Percentiles rank a stretch among this genome's conserved stretches.
phyloP scores from a whole-genome alignment of 2,329 filamentous ascomycete genomes.

The Fusarium praegraminearum region DNA sequence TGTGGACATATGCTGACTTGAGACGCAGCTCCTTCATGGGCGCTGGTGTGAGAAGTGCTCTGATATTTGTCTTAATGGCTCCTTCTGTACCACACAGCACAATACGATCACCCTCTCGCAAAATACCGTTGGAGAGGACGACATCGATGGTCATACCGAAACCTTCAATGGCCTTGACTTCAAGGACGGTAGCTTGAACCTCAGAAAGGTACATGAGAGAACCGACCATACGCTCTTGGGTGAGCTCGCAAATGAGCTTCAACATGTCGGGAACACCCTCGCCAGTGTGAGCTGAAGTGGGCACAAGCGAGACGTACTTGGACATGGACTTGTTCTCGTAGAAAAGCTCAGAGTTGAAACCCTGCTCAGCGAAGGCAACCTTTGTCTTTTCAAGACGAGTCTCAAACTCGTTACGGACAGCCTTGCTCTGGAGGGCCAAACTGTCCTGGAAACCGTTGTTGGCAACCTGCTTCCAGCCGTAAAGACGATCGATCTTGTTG shows the following conservation, averaged over 20 bases:
- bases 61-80: constrained; percentile 92
- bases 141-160: constrained; percentile 99
- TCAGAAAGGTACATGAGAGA: constrained; percentile 98
- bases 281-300: constrained; percentile 97
- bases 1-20: constrained; percentile 97
- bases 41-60: constrained; percentile 91
- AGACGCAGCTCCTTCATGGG: constrained; percentile 94
- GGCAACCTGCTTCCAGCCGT: constrained; percentile 98
- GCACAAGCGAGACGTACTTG: constrained; percentile 92
- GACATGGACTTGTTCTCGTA: constrained; percentile 99
- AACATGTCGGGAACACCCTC: constrained; percentile 99
- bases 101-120: constrained; percentile 93
- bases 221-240: constrained; percentile 96
- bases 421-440: constrained; percentile 88
- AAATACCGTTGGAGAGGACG: constrained; percentile 93
- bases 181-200: constrained; percentile 96
- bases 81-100: constrained; percentile 97
- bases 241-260: constrained; percentile 91
- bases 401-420: constrained; percentile 93
- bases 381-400: constrained; percentile 92
- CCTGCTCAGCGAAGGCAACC: constrained; percentile 93
- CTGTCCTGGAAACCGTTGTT: constrained; percentile 99
- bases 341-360: constrained; percentile 97
- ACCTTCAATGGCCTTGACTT: constrained; percentile 99
- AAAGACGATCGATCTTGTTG: constrained; percentile 99